Conservation (phyloP, 345 rosid species). For the Heritiera fomes region DNA sequence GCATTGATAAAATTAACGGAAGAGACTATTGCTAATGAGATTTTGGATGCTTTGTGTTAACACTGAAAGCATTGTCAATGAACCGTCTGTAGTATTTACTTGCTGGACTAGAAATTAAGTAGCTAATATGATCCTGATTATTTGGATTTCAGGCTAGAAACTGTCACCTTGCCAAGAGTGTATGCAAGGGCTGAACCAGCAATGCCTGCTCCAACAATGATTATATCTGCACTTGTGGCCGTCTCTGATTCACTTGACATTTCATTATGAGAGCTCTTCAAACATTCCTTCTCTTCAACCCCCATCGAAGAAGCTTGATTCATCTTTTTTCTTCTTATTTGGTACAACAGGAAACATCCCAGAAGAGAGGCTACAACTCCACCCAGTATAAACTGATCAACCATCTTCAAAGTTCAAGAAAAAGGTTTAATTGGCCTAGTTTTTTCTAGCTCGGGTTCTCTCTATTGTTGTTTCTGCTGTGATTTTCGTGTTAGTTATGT, state of each 20-base stretch:
- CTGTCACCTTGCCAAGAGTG: conserved; percentile 7
- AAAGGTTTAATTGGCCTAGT: too few relatives aligned
- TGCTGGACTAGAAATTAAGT: too few relatives aligned
- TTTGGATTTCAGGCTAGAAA: neutral
- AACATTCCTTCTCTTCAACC: neutral
- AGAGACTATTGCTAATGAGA: too few relatives aligned
- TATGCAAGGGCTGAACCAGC: conserved; percentile 13
- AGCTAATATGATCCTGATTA: neutral
- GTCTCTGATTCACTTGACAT: neutral
- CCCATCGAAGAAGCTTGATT: neutral
- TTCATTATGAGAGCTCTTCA: neutral
- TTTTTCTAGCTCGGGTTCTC: neutral
- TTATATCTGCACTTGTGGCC: neutral
- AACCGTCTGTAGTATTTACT: too few relatives aligned
- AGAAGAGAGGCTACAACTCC: conserved; percentile 11
- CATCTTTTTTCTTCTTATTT: neutral
- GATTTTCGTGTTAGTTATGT: neutral
- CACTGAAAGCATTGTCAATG: too few relatives aligned
- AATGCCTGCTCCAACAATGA: conserved; percentile 16
- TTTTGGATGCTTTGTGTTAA: neutral
- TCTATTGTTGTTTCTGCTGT: neutral
- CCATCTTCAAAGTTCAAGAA: conserved; percentile 6
- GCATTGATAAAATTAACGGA: too few relatives aligned
- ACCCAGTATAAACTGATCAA: neutral
- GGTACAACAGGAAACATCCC: neutral